Conservation (phyloP, 2,329 filamentous ascomycete species). For the Penicillium olsonii region DNA sequence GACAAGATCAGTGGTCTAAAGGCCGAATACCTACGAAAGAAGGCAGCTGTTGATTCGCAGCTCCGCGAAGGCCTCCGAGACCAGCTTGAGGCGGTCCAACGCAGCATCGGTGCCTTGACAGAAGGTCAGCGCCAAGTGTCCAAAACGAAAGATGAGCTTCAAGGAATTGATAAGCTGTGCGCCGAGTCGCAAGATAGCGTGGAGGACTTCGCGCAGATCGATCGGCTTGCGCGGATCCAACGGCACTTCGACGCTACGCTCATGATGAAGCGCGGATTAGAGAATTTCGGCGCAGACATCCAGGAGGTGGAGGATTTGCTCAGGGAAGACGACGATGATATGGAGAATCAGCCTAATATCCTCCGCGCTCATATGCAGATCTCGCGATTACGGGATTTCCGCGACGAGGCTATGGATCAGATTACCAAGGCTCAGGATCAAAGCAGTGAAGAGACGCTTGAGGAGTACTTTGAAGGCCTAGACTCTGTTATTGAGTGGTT, state of each 20-base stretch:
- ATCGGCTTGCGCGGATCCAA: conserved; percentile 58
- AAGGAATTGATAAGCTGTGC: conserved; percentile 96
- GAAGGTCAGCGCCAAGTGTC: conserved; percentile 91
- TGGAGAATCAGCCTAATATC: conserved; percentile 88
- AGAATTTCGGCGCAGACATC: conserved; percentile 80
- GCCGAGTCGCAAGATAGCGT: conserved; percentile 98
- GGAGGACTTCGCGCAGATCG: conserved; percentile 90
- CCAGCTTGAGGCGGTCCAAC: conserved; percentile 91
- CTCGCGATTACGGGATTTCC: conserved; percentile 86
- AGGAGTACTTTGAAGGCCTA: conserved; percentile 84
- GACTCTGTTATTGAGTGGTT: conserved; percentile 92
- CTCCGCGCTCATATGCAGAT: conserved; percentile 88
- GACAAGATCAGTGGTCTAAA: conserved; percentile 92
- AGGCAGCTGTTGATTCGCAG: conserved; percentile 85
- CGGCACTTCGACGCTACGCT: conserved; percentile 94
- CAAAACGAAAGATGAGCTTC: conserved; percentile 96
- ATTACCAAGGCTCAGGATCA: conserved; percentile 75
- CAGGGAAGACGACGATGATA: conserved; percentile 77
- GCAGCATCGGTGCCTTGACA: conserved; percentile 83
- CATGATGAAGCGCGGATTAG: conserved; percentile 87
- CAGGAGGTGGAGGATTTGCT: conserved; percentile 76
- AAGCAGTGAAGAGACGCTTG: conserved; percentile 76
- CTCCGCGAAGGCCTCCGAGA: conserved; percentile 84
- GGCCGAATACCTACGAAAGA: conserved; percentile 91
- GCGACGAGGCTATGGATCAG: conserved; percentile 95